Conservation (phyloP, 805 yeast genomes). For the Kazachstania psychrophila region DNA sequence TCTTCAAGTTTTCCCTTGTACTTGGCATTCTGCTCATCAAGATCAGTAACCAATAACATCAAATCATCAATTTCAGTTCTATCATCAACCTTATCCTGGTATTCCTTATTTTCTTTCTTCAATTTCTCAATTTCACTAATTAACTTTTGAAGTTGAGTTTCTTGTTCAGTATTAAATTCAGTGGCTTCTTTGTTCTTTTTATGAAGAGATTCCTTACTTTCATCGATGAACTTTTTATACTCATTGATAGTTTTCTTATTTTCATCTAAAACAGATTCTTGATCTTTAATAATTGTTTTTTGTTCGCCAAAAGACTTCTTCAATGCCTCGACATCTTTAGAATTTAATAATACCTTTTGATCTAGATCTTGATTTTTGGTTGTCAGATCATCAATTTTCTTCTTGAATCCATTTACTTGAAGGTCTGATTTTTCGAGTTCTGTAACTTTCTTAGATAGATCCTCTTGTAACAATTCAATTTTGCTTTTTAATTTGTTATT, state of each 20-base stretch:
- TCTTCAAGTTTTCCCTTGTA: constrained; percentile 45
- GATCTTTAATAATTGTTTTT: no score
- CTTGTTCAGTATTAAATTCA: neutral
- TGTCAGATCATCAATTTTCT: no score
- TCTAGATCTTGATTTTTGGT: no score
- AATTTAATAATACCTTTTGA: no score
- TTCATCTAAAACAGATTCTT: constrained; percentile 1
- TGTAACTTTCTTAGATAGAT: no score
- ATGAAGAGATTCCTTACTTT: no score
- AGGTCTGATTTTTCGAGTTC: no score
- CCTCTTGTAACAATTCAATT: no score
- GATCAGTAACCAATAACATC: constrained; percentile 64
- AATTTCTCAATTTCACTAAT: constrained; percentile 2
- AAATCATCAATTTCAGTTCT: constrained; percentile 47
- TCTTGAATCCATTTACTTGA: no score
- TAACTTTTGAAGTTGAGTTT: constrained; percentile 5
- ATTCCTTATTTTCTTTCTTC: constrained; percentile 6
- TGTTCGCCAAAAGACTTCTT: neutral
- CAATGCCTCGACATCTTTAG: neutral
- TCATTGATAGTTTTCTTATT: constrained; percentile 1
- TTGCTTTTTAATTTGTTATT: no score
- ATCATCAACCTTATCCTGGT: constrained; percentile 9
- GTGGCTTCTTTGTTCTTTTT: constrained; percentile 1
- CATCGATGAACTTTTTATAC: no score
- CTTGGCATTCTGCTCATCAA: constrained; percentile 56